Evolutionary conservation across 768 basidiomycete genomes (phyloP).

Genomic region (Kwoniella dendrophila): DNA sequence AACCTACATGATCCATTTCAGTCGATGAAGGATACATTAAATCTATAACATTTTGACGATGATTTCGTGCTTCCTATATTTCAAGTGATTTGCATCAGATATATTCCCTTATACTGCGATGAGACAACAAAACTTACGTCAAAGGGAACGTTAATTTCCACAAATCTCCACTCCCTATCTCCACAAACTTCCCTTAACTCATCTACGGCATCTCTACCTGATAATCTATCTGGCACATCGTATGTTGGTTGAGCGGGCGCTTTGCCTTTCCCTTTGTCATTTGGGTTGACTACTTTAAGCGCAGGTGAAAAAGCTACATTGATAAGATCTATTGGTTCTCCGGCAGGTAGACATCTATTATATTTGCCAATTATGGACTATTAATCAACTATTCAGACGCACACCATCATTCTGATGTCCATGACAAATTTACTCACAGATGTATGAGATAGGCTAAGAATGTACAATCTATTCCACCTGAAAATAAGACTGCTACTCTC

Average conservation of each 20-base stretch:
- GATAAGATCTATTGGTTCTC: constrained; percentile 85
- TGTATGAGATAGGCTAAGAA: constrained; percentile 78
- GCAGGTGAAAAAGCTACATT: constrained; percentile 74
- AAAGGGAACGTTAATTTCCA: constrained; percentile 83
- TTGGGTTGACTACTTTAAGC: constrained; percentile 47
- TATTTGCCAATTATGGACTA: too few relatives aligned
- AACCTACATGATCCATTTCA: constrained; percentile 70
- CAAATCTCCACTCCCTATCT: constrained; percentile 84
- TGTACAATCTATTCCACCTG: constrained; percentile 93
- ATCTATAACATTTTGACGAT: constrained; percentile 67
- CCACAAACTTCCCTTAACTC: constrained; percentile 78
- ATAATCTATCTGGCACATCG: constrained; percentile 83
- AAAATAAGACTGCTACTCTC: constrained; percentile 82
- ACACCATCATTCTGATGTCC: neutral
- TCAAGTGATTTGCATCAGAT: neutral
- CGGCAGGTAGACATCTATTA: constrained; percentile 69
- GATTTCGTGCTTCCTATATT: constrained; percentile 45
- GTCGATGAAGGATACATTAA: constrained; percentile 56
- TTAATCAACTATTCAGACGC: too few relatives aligned
- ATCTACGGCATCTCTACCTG: constrained; percentile 74
- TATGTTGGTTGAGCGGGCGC: constrained; percentile 57
- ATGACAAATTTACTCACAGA: constrained; percentile 59
- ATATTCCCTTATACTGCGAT: neutral
- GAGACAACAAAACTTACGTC: constrained; percentile 60
- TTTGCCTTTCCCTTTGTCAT: constrained; percentile 53